These are phyloP conservation scores for Penium margaritaceum DNA, from an alignment of 139 green algal genomes.

Conservation along the genomic window DNA sequence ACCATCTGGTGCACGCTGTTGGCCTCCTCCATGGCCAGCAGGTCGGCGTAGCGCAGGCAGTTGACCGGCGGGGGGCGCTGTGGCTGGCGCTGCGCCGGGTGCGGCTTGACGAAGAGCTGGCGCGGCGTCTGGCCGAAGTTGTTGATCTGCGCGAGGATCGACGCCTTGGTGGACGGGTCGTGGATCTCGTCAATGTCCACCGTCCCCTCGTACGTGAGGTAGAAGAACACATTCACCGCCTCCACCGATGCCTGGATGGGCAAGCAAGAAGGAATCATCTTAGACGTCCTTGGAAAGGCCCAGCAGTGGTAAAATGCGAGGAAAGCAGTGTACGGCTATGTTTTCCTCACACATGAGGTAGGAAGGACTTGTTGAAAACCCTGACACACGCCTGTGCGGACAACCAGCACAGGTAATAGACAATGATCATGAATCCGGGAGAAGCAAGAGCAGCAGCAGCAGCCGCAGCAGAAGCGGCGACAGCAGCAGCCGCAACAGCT, in stretches of 20 bases:
- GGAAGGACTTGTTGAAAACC: too few relatives aligned
- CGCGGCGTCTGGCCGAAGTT: conserved; percentile 53
- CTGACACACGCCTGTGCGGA: too few relatives aligned
- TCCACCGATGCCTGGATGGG: conserved; percentile 33
- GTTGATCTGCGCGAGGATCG: conserved; percentile 50
- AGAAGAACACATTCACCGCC: conserved; percentile 55
- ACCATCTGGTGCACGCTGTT: conserved; percentile 19
- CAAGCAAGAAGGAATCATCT: not conserved
- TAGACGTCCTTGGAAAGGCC: too few relatives aligned
- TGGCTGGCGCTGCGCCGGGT: conserved; percentile 10
- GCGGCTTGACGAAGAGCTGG: conserved; percentile 48
- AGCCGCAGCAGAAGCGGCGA: too few relatives aligned
- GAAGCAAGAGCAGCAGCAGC: too few relatives aligned
- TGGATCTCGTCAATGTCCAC: conserved; percentile 50
- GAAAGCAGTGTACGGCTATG: too few relatives aligned
- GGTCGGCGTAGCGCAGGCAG: conserved; percentile 11
- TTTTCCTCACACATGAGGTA: too few relatives aligned
- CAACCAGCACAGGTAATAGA: too few relatives aligned
- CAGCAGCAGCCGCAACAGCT: too few relatives aligned
- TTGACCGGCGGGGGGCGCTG: conserved; percentile 16
- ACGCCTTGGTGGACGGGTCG: conserved; percentile 32
- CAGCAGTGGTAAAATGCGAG: too few relatives aligned
- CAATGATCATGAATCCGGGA: too few relatives aligned
- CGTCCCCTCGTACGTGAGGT: conserved; percentile 55
- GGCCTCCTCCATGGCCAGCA: conserved; percentile 12